Percentiles rank a stretch among this genome's conserved stretches.
These are phyloP conservation scores for Vitellaria paradoxa DNA, from an alignment of 179 eudicot genomes.

Conservation along the genomic window DNA sequence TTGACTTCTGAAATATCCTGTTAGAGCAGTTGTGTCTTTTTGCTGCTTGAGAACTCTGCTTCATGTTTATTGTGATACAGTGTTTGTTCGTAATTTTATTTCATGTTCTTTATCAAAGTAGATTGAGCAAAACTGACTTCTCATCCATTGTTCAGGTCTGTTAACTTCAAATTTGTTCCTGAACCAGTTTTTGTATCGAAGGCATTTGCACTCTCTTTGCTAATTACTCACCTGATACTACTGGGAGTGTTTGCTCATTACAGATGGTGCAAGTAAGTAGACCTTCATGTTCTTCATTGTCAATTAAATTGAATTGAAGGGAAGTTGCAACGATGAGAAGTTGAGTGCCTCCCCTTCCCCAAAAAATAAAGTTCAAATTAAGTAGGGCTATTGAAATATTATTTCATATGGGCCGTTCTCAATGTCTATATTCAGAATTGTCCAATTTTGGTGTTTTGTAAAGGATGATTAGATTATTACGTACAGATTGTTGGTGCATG, in stretches of 20 bases:
- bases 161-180: constrained; percentile 96
- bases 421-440: not conserved
- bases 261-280: constrained; percentile 93
- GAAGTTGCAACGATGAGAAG: not conserved
- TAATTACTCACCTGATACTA: constrained; percentile 63
- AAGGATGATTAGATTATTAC: not conserved
- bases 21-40: not conserved
- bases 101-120: not conserved
- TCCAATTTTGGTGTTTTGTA: not conserved
- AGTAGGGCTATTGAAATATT: not conserved
- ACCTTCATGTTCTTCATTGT: not conserved
- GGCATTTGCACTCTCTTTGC: constrained; percentile 63
- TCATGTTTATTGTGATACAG: not conserved
- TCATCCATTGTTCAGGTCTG: constrained; percentile 64
- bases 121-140: constrained; percentile 5
- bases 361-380: not conserved
- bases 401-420: not conserved
- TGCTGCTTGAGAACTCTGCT: not conserved
- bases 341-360: not conserved
- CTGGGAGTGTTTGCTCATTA: constrained; percentile 71
- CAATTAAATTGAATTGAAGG: not conserved
- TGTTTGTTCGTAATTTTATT: not conserved
- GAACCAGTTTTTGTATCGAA: constrained; percentile 78
- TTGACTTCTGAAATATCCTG: not conserved
- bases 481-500: not conserved